Evolutionary conservation across 106 monocot genomes (phyloP), one percentile per base, ranked within the genome.

Genomic region (Allium sativum): DNA sequence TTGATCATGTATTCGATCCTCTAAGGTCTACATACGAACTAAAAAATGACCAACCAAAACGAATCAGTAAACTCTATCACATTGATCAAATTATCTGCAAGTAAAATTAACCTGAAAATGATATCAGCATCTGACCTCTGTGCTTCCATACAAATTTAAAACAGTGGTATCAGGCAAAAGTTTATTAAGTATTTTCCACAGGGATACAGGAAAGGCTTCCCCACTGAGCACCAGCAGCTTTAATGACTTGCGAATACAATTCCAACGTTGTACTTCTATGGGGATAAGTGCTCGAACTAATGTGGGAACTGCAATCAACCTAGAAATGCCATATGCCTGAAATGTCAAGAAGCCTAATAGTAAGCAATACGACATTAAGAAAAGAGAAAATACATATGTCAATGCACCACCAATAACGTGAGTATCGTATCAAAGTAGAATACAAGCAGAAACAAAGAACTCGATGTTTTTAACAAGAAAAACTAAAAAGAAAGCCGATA

Each of bases 81-180:
- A 31, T 31, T 31, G 31, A 31, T 3, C 31, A 31, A 31, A 3
- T 31, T 31, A 31, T 11, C 21, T 48, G 18, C 17, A 61, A 52
- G 15, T 59, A 16, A 55, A 73, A 70, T 61, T 62, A 71, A 76
- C 76, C 53, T 69, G 48, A 69, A 69, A 57, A 53, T 45, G 50
- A 42, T 58, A 61, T 56, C 56, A 68, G 60, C 22, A 67, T 18
- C 78, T 82, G 55, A 90, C 95, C 95, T 90, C 95, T 53, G 90
- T 95, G 43, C 84, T 95, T 61, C 95, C 95, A 80, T 90, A 95
- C 44, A 95, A 62, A 75, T 95, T 95, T 50, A 95, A 51, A 8
- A 95, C 90, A 19, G 73, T 79, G 15, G 95, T 79, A 18, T 77
- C 66, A 48, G 84, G 90, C 46, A 95, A 60, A 71, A 76, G 64